These are phyloP conservation scores for Knoxdaviesia proteae DNA, from an alignment of 2,329 filamentous ascomycete genomes.

Conservation along the genomic window DNA sequence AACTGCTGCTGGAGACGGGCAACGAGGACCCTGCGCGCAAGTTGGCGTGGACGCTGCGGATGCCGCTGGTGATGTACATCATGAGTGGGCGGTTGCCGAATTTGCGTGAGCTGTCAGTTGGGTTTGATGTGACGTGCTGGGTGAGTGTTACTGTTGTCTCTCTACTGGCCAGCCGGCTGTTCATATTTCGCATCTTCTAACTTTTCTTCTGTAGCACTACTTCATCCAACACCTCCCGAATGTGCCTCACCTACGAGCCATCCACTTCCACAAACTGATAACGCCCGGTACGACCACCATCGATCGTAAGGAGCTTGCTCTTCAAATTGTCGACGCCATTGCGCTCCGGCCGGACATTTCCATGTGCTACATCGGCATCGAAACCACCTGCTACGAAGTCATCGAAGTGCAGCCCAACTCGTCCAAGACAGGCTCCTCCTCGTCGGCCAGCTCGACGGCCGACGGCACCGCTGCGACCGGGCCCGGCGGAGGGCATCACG, in stretches of 20 bases:
- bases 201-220: conserved; percentile 34
- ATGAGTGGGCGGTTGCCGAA: conserved; percentile 57
- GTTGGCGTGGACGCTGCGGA: conserved; percentile 42
- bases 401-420: conserved; percentile 33
- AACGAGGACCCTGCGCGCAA: conserved; percentile 23
- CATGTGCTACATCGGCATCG: conserved; percentile 58
- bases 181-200: neutral
- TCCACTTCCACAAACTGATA: conserved; percentile 49
- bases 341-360: conserved; percentile 55
- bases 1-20: conserved; percentile 49
- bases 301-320: conserved; percentile 48
- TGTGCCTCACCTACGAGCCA: conserved; percentile 46
- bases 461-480: neutral
- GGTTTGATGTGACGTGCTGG: conserved; percentile 60
- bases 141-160: conserved; percentile 22
- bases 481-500: conserved; percentile 5
- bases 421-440: conserved; percentile 15
- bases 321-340: conserved; percentile 61
- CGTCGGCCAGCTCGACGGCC: conserved; percentile 6
- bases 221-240: conserved; percentile 57
- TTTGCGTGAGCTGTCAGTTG: conserved; percentile 50
- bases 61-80: conserved; percentile 50
- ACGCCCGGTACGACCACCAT: conserved; percentile 32
- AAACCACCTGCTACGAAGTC: conserved; percentile 65
- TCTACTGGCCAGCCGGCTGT: conserved; percentile 4